Evolutionary conservation across 495 filamentous ascomycete species (phyloP).

Genomic region (Neurospora sp.): DNA sequence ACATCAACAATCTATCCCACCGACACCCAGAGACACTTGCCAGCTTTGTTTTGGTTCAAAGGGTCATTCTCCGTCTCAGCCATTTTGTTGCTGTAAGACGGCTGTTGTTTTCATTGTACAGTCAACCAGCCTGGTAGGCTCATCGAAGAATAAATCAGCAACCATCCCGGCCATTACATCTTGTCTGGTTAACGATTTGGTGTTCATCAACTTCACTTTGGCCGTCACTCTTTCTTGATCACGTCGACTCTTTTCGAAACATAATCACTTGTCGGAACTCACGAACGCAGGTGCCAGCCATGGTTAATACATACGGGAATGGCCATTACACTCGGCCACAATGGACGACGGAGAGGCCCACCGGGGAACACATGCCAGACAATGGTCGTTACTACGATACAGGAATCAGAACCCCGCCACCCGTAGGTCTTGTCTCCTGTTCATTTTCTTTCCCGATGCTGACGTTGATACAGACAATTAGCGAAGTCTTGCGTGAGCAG

Average conservation of each 20-base stretch:
- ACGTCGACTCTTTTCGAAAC: not conserved
- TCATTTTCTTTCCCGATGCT: slow-evolving; percentile 2
- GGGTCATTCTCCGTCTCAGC: not conserved
- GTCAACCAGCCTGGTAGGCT: not conserved
- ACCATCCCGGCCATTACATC: not conserved
- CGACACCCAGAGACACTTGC: not conserved
- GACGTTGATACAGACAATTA: slow-evolving; percentile 23
- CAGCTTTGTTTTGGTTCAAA: not conserved
- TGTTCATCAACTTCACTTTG: not conserved
- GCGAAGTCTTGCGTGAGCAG: slow-evolving; percentile 26
- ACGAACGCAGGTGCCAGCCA: not conserved
- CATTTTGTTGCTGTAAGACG: not conserved
- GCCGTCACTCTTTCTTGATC: not conserved
- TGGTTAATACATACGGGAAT: slow-evolving; percentile 1
- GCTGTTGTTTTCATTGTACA: not conserved
- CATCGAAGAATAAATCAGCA: not conserved
- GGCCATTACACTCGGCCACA: slow-evolving; percentile 9
- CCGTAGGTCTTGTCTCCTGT: slow-evolving; percentile 5
- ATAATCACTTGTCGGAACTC: not conserved
- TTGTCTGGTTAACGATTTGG: not conserved
- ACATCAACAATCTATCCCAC: not conserved
- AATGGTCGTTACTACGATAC: slow-evolving; percentile 7
- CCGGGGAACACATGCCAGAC: slow-evolving; percentile 4
- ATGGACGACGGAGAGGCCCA: slow-evolving; percentile 13
- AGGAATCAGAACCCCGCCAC: slow-evolving; percentile 10